A percentile compares a stretch with the other conserved stretches of the same genome.
phyloP scores from a whole-genome alignment of 75 land plant genomes.

The Selaginella moellendorffii region DNA sequence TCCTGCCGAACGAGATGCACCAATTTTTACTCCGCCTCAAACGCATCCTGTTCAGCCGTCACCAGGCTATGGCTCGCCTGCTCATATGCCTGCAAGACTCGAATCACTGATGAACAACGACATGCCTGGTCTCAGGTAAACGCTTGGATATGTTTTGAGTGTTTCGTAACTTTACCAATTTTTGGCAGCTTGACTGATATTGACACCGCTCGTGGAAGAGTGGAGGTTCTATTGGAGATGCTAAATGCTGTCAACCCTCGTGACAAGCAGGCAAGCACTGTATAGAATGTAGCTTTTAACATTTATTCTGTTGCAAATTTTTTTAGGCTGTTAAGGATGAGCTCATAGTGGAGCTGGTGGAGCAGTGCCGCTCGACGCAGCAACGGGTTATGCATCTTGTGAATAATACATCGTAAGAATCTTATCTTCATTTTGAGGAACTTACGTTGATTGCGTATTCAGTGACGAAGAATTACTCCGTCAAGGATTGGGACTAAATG shows the following conservation, averaged over 20 bases:
- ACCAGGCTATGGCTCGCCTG: constrained; percentile 26
- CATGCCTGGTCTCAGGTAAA: constrained; percentile 62
- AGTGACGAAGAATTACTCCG: constrained; percentile 10
- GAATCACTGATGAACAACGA: constrained; percentile 48
- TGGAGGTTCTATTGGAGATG: constrained; percentile 91
- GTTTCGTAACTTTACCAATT: no score
- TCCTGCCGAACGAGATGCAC: constrained; percentile 51
- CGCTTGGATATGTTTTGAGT: not conserved
- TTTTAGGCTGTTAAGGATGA: constrained; percentile 81
- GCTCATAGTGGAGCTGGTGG: constrained; percentile 88
- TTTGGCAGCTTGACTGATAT: constrained; percentile 44
- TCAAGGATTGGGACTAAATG: constrained; percentile 10
- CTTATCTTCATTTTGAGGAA: not conserved
- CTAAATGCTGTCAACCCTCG: constrained; percentile 69
- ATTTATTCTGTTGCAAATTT: no score
- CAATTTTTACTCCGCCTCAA: constrained; percentile 86
- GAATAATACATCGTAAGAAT: constrained; percentile 73
- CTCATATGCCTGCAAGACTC: constrained; percentile 21
- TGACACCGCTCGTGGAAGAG: constrained; percentile 60
- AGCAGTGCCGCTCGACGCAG: constrained; percentile 80
- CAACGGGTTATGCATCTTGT: constrained; percentile 91
- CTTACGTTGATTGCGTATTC: no score
- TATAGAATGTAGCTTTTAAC: not conserved
- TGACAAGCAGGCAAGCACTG: constrained; percentile 52
- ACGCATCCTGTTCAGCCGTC: constrained; percentile 52